Base-by-base conservation (phyloP, 2,329 filamentous ascomycete species). In the Tolypocladium cylindrosporum region DNA sequence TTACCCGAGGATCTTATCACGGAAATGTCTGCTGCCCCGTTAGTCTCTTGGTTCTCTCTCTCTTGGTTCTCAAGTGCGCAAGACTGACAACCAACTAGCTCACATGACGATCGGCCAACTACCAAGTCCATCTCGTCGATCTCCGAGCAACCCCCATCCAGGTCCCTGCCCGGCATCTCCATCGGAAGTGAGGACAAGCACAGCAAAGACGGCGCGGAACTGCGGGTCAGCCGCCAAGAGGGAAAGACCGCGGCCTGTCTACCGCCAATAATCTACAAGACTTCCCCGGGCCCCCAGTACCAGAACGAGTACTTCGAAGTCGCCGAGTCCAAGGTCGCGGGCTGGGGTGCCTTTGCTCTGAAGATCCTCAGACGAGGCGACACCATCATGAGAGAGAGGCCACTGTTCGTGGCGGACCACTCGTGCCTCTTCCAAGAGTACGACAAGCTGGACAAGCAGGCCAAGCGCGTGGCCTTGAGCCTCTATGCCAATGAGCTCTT, bases 261-360 rank as follows among this genome's bases (percentile, higher is more conserved):
- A 14, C 37, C 34, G 1, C 57, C 54, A 11, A 9, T 55, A 1
- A 19, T 55, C 27, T 19, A 39, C 37, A 62, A 61, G 21, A 54
- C 9, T 10, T 57, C 57, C 2, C 36, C 57, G 1, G 54, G 42
- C 1, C 55, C 58, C 9, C 55, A 66, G n/a, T 76, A 71, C 43
- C 55, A 66, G 27, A 80, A 80, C 59, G 64, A 68, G 0, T 71
- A 63, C 58, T 74, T 83, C 43, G 62, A 70, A 13, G 64, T 83
- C 7, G 70, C 67, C 3, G 64, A 63, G 11, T 81, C 79, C 0
- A 54, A 60, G 0, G 66, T 77, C 1, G 73, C 74, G 0, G 79
- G 80, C 1, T 72, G 74, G 51, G 80, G 80, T 0, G 74, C 71
- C 0, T 81, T 82, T 53, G 79, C 80, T 0, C 61, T 63, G 1